Base-by-base conservation (phyloP, 306 rosid genomes). In the Fragaria ananassa region DNA sequence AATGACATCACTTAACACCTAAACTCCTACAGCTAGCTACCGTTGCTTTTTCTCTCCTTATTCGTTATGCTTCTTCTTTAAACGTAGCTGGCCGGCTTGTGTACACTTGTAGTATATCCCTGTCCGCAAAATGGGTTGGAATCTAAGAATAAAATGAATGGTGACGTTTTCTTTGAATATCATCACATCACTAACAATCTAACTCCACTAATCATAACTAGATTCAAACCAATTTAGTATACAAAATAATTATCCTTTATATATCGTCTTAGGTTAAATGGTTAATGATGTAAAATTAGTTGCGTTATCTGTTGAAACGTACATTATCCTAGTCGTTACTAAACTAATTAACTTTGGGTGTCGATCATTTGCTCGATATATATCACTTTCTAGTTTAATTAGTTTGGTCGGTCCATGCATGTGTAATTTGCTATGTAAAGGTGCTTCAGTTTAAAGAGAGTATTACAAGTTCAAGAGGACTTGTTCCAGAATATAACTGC, bases 91-190 rank as follows among this genome's bases (percentile, higher is more conserved):
- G 39, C 17, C 11, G 12, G 15, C 27, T 21, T 42, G 18, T 57
- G 66, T 58, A 57, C 54, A 42, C 77, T 74, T 9, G 4, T 9
- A 58, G 68, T 25, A 42, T 58, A 23, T 74, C 37, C 56, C 3
- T 39, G 67, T 39, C 68, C 29, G 11, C 27, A 19, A 11, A n/a
- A 10, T 4, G 49, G 71, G 1, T 39, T 37, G 76, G 67, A 56
- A 23, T 23, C 50, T 13, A 23, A 57, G 68, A 73, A 73, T 73
- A 73, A 41, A 41, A 70, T 18, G 74, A 49, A 49, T 18, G 61
- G 45, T 49, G 60, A 70, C 74, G 18, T 47, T 18, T 47, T 7
- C 37, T 60, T 60, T 60, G 66, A 60, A 60, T 60, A 60, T 44
- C 19, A 47, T 18, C 11, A 54, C 12, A n/a, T 7, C 60, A 57